phyloP scores from a whole-genome alignment of 2,329 filamentous ascomycete genomes.

The Penicillium hordei region DNA sequence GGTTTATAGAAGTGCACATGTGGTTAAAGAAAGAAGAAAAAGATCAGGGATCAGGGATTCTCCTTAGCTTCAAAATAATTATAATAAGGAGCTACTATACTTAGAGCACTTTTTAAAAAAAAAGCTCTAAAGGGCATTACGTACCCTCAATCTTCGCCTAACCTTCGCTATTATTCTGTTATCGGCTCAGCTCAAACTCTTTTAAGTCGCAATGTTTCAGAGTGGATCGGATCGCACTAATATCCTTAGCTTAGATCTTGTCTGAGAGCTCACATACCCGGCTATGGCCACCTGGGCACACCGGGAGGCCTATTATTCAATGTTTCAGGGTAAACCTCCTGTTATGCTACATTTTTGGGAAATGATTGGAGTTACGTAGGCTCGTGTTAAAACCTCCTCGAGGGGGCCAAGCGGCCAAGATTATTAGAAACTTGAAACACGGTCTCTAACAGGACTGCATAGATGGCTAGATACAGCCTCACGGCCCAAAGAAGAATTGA shows the following conservation, averaged over 20 bases:
- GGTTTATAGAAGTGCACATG: background rate
- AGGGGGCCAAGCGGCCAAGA: background rate
- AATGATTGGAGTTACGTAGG: background rate
- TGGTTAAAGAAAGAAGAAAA: background rate
- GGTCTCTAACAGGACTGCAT: background rate
- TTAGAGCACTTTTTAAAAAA: background rate
- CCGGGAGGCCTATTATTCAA: background rate
- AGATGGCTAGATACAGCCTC: background rate
- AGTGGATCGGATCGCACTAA: slow-evolving; percentile 26
- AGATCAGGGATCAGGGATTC: background rate
- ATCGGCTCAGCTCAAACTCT: background rate
- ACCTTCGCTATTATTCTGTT: background rate
- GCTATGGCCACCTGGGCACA: background rate
- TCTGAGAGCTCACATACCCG: background rate
- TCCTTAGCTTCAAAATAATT: background rate
- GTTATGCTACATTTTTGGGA: slow-evolving; percentile 15
- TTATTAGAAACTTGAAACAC: background rate
- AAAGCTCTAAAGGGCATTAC: slow-evolving; percentile 12
- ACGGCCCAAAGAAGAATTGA: background rate
- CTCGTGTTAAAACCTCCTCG: background rate
- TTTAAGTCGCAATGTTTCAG: slow-evolving; percentile 24
- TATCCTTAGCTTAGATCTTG: slow-evolving; percentile 19
- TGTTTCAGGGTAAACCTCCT: background rate
- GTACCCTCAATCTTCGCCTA: slow-evolving; percentile 15
- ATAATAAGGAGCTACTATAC: background rate